Conservation (phyloP, 2,329 filamentous ascomycete genomes). For the Pseudogymnoascus sp. region DNA sequence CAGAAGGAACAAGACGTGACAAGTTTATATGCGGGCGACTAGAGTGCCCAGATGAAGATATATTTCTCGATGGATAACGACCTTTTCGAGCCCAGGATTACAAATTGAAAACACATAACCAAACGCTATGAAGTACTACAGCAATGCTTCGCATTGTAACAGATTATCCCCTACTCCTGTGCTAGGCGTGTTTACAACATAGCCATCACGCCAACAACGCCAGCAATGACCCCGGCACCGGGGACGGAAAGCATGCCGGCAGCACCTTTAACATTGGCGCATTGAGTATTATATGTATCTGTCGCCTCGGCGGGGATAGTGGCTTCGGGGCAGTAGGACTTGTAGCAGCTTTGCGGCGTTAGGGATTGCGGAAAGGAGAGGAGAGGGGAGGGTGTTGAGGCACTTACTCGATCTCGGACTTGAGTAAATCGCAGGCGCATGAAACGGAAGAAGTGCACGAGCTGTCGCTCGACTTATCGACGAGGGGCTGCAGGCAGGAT, state of each 20-base stretch:
- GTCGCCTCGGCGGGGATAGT: neutral
- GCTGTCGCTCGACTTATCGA: neutral
- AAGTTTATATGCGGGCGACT: neutral
- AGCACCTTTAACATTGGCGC: neutral
- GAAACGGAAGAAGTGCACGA: neutral
- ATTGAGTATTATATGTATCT: neutral
- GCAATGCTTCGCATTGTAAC: neutral
- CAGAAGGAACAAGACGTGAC: neutral
- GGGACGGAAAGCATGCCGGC: neutral
- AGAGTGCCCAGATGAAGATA: neutral
- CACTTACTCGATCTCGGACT: neutral
- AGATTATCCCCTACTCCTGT: neutral
- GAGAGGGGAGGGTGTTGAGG: neutral
- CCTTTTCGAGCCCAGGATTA: neutral
- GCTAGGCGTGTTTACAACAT: neutral
- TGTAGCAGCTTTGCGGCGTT: neutral
- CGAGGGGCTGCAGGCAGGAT: neutral
- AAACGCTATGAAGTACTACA: neutral
- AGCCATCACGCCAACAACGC: neutral
- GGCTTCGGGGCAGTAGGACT: neutral
- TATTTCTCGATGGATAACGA: neutral
- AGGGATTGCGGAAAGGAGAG: neutral
- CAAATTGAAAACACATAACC: neutral
- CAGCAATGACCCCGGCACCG: neutral
- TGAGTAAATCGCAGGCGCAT: neutral